Base-by-base conservation (phyloP, 75 land plant genomes). In the Sequoiadendron giganteum region DNA sequence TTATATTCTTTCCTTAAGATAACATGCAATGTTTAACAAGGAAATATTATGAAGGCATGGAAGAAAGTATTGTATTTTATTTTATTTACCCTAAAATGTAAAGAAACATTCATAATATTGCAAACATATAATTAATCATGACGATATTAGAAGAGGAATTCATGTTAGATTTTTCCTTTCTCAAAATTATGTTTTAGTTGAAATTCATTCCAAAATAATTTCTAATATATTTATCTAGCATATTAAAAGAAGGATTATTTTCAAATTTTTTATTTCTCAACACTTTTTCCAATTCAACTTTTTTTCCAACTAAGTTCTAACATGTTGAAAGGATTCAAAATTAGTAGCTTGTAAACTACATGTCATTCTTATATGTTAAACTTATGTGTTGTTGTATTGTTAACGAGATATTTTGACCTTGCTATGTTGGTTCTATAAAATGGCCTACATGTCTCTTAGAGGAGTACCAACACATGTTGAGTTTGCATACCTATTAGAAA, bases 391-490 rank as follows among this genome's bases (percentile, higher is more conserved):
- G 75, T 6, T 28, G n/a, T 30, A 2, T 28, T 72, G 2, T 70
- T 7, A 5, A 80, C 25, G 5, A 80, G 28, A 80, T 2, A 42
- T 21, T 19, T 30, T 82, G 10, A 82, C 32, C 15, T 82, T 45
- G 21, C 25, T 18, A 1, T 77, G 73, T 21, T 36, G 38, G 38
- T 43, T 72, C 45, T 92, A 95, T 95, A 85, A 87, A 19, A 87
- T 96, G 89, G 94, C 97, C 1, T 96, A 96, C 84, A 10, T 93
- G 86, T 85, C 87, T 18, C 56, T 93, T 65, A 89, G 93, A 0
- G 95, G 94, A 15, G 92, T 91, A 40, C 94, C 95, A 0, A 93
- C 97, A 0, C 94, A 93, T 0, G 89, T 92, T 0, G 95, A 96
- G 70, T 92, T 94, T 38, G 92, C 97, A 36, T 92, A 89, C 68